These are phyloP conservation scores for Pseudomonodictys pantanalensis DNA, from an alignment of 495 filamentous ascomycete genomes.

Conservation along the genomic window DNA sequence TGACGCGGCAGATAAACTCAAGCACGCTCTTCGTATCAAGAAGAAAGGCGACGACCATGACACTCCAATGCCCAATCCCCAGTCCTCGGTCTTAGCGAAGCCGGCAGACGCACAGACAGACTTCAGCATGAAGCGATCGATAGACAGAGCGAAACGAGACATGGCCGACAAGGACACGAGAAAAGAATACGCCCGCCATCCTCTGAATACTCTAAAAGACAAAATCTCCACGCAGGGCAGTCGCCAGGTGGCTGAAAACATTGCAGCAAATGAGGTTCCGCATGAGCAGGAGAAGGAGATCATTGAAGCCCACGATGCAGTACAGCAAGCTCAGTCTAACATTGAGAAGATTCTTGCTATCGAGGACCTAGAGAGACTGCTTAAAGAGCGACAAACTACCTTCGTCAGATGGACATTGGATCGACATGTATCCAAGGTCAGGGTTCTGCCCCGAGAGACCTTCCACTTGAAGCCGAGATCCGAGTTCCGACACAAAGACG, in stretches of 20 bases:
- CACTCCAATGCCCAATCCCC: not conserved
- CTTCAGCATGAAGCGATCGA: not conserved
- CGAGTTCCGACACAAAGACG: conserved; percentile 35
- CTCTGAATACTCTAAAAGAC: conserved; percentile 39
- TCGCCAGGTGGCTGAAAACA: conserved; percentile 39
- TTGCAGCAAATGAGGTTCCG: conserved; percentile 40
- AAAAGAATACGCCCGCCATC: conserved; percentile 37
- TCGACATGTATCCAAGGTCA: conserved; percentile 45
- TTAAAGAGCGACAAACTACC: conserved; percentile 41
- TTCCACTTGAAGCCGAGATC: conserved; percentile 33
- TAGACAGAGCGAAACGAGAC: not conserved
- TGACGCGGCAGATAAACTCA: conserved; percentile 6
- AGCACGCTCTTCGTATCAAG: conserved; percentile 3
- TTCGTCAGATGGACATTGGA: conserved; percentile 44
- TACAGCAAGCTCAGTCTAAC: conserved; percentile 24
- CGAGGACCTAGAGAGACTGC: conserved; percentile 37
- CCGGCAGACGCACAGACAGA: not conserved
- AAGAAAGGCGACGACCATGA: not conserved
- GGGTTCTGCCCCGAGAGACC: conserved; percentile 38
- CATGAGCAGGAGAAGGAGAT: conserved; percentile 42
- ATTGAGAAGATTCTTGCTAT: conserved; percentile 19
- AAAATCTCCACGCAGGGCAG: conserved; percentile 36
- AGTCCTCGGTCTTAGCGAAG: conserved; percentile 3
- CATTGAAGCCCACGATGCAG: conserved; percentile 41
- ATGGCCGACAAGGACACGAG: conserved; percentile 1